A percentile compares a stretch with the other conserved stretches of the same genome.
These are phyloP conservation scores for Phytophthora kernoviae DNA, from an alignment of 352 stramenopile genomes.

Conservation along the genomic window DNA sequence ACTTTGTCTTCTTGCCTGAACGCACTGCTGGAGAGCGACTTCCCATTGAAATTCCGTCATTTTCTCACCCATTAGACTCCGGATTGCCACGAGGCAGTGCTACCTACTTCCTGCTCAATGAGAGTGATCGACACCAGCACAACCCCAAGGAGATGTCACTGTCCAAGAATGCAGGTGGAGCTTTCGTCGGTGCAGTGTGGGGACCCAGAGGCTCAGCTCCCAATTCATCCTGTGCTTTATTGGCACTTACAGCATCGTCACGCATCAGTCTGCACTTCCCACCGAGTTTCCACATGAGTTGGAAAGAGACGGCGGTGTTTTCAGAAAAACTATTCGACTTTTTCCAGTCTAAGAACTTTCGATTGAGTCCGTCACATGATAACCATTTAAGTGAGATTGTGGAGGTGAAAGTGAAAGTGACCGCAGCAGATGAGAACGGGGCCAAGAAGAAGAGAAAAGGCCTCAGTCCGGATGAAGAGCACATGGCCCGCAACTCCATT, in stretches of 20 bases:
- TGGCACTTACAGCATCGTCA: conserved; percentile 62
- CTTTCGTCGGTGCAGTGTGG: conserved; percentile 69
- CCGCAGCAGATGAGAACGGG: conserved; percentile 26
- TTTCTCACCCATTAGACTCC: conserved; percentile 41
- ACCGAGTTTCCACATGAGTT: conserved; percentile 82
- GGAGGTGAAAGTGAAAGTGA: background rate
- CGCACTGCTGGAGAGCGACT: conserved; percentile 45
- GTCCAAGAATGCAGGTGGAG: conserved; percentile 70
- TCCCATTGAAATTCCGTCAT: conserved; percentile 53
- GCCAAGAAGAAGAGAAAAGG: conserved; percentile 28
- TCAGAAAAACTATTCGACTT: conserved; percentile 76
- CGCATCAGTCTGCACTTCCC: conserved; percentile 75
- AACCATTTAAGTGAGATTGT: conserved; percentile 17
- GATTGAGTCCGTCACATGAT: conserved; percentile 25
- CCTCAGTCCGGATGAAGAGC: conserved; percentile 7
- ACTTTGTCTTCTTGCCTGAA: conserved; percentile 77
- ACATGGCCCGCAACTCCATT: conserved; percentile 38
- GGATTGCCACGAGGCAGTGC: conserved; percentile 37
- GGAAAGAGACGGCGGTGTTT: conserved; percentile 71
- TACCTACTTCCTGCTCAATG: conserved; percentile 72
- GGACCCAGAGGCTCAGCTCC: conserved; percentile 75
- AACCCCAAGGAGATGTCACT: conserved; percentile 86
- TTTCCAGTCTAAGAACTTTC: conserved; percentile 50
- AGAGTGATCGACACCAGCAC: conserved; percentile 70
- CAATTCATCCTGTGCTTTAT: conserved; percentile 69